These are phyloP conservation scores for Pilobolus umbonatus DNA, from an alignment of 192 early-diverging fungal species.

Conservation along the genomic window DNA sequence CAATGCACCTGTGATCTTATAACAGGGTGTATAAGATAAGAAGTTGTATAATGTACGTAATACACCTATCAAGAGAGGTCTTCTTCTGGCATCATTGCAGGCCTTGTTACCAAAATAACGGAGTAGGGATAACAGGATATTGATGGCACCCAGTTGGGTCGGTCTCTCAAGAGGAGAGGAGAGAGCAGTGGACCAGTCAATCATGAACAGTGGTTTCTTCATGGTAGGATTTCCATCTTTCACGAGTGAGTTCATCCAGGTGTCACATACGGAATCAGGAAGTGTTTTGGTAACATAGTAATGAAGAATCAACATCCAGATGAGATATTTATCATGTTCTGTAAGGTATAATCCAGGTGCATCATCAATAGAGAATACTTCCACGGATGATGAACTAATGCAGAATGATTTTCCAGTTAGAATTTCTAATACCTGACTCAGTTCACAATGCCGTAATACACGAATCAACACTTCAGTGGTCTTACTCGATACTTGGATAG, in stretches of 20 bases:
- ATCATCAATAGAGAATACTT: slow-evolving; percentile 11
- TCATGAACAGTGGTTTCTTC: background rate
- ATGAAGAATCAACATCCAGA: slow-evolving; percentile 18
- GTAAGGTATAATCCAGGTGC: background rate
- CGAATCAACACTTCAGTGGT: slow-evolving; percentile 12
- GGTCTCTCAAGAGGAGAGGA: background rate
- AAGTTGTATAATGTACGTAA: slow-evolving; percentile 13
- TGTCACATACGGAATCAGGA: slow-evolving; percentile 4
- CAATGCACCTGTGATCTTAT: slow-evolving; percentile 3
- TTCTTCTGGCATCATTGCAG: background rate
- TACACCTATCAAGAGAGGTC: slow-evolving; percentile 11
- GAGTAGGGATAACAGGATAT: slow-evolving; percentile 16
- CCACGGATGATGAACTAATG: background rate
- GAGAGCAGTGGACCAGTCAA: slow-evolving; percentile 7
- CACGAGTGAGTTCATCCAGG: slow-evolving; percentile 5
- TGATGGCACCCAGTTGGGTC: slow-evolving; percentile 3
- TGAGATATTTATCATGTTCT: slow-evolving; percentile 14
- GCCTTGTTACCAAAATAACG: slow-evolving; percentile 8
- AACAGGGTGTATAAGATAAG: slow-evolving; percentile 6
- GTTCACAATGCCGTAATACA: background rate
- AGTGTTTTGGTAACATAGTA: slow-evolving; percentile 1
- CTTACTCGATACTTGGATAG: background rate
- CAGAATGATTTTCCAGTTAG: background rate
- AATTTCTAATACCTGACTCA: background rate
- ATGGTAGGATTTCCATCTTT: background rate